Evolutionary conservation across 305 asterid genomes (phyloP).

Genomic region (Petunia hybrid): DNA sequence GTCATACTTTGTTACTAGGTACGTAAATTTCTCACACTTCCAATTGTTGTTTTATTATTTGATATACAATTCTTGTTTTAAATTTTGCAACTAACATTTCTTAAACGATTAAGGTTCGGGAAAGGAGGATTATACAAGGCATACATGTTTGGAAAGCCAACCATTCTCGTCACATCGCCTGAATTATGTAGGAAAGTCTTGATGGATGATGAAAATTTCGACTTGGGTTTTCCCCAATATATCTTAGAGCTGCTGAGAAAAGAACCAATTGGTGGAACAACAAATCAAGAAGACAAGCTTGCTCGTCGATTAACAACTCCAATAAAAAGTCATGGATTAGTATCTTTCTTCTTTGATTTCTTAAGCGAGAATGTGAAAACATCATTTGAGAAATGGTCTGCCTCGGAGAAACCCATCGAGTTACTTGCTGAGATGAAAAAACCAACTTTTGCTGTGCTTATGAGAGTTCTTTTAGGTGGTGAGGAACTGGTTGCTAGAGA

Average conservation of each 20-base stretch:
- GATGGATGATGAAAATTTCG: constrained; percentile 70
- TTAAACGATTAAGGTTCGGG: constrained; percentile 55
- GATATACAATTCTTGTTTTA: neutral
- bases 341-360: constrained; percentile 59
- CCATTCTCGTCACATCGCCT: constrained; percentile 63
- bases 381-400: constrained; percentile 63
- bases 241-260: constrained; percentile 55
- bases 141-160: constrained; percentile 79
- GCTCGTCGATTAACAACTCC: constrained; percentile 72
- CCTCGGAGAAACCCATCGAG: constrained; percentile 61
- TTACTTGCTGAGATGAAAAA: constrained; percentile 63
- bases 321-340: constrained; percentile 69
- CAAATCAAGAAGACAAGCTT: constrained; percentile 66
- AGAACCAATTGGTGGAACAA: constrained; percentile 52
- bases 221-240: constrained; percentile 46
- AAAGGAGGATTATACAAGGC: constrained; percentile 65
- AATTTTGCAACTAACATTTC: neutral
- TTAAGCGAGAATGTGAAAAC: constrained; percentile 55
- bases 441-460: constrained; percentile 70
- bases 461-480: constrained; percentile 73
- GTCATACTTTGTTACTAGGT: neutral
- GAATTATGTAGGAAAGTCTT: constrained; percentile 71
- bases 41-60: too few relatives aligned
- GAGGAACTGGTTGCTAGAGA: constrained; percentile 50
- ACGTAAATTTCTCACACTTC: neutral